These are phyloP conservation scores for Pseudogymnoascus sp. DNA, from an alignment of 2,329 filamentous ascomycete genomes.

Conservation along the genomic window DNA sequence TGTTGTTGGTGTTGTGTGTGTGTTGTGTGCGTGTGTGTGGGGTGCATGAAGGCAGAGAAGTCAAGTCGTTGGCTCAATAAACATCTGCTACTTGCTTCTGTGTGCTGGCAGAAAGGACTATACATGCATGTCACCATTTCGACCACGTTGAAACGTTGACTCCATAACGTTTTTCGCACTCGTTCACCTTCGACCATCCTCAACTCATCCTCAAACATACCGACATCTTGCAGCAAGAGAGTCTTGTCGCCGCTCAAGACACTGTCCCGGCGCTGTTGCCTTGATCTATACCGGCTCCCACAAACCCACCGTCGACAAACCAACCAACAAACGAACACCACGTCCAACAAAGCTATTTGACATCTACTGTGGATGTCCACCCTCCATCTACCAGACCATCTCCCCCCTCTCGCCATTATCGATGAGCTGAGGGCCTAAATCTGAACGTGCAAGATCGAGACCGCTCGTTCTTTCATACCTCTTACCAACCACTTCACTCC, in stretches of 20 bases:
- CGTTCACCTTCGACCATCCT: not conserved
- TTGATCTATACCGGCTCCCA: not conserved
- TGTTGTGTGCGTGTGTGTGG: not conserved
- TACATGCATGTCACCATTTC: conserved; percentile 1
- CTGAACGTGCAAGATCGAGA: conserved; percentile 3
- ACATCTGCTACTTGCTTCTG: not conserved
- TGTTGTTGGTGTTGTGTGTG: not conserved
- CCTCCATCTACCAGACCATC: not conserved
- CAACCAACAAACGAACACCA: not conserved
- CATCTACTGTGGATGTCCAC: not conserved
- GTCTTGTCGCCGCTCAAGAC: not conserved
- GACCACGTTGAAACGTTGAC: not conserved
- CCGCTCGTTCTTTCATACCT: conserved; percentile 5
- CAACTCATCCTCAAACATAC: not conserved
- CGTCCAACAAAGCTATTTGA: not conserved
- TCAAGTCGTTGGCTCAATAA: not conserved
- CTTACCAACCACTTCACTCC: not conserved
- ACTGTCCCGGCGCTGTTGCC: not conserved
- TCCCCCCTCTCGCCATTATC: not conserved
- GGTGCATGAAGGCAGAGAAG: not conserved
- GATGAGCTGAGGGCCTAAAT: not conserved
- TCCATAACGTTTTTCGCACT: not conserved
- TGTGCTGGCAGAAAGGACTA: not conserved
- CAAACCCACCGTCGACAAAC: not conserved
- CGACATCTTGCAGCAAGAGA: not conserved